phyloP scores from a whole-genome alignment of 495 filamentous ascomycete genomes.

The Saxophila tyrrhenica region DNA sequence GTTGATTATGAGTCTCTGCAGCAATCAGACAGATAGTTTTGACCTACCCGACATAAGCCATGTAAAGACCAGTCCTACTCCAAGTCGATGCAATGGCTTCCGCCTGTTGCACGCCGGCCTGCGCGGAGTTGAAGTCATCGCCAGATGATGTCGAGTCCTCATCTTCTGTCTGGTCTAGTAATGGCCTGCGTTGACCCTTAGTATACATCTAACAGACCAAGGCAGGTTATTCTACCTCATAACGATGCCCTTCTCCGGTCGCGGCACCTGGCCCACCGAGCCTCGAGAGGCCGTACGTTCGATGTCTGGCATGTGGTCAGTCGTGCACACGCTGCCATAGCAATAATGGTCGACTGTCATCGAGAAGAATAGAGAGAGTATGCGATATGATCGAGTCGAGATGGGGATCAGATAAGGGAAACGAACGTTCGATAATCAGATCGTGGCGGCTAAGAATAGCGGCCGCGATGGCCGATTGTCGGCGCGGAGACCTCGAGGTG shows the following conservation, averaged over 20 bases:
- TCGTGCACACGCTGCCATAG: background rate
- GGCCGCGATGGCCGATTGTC: background rate
- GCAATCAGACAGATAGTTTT: background rate
- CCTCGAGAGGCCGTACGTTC: background rate
- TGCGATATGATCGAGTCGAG: no score
- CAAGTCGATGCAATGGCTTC: slow-evolving; percentile 48
- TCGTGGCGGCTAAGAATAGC: background rate
- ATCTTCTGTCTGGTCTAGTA: background rate
- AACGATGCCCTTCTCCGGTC: background rate
- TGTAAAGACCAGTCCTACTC: slow-evolving; percentile 40
- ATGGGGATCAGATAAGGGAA: background rate
- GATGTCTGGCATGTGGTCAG: background rate
- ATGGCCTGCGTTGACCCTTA: background rate
- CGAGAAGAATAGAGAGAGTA: background rate
- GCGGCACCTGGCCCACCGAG: background rate
- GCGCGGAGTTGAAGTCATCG: slow-evolving; percentile 29
- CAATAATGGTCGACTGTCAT: background rate
- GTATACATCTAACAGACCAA: background rate
- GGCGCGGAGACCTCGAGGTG: no score
- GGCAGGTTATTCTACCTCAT: background rate
- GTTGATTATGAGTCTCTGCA: background rate
- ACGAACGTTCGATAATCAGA: no score
- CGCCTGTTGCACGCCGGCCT: slow-evolving; percentile 45
- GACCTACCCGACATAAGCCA: slow-evolving; percentile 45
- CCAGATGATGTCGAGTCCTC: background rate